phyloP scores from a whole-genome alignment of 805 yeast genomes.

The Candida broadrunensis region DNA sequence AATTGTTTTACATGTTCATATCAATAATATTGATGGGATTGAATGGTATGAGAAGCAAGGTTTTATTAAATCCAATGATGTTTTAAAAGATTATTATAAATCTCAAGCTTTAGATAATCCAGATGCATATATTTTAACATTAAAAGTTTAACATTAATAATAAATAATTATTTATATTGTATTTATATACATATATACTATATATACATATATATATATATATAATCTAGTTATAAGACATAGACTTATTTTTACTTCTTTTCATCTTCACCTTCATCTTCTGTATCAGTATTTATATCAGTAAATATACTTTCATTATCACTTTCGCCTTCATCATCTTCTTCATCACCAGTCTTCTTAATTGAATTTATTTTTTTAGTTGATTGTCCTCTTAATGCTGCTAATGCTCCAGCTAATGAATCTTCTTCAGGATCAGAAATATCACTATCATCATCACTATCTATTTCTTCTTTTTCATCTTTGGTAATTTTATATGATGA shows the following conservation, averaged over 20 bases:
- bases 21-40: slow-evolving; percentile 36
- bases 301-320: slow-evolving; percentile 39
- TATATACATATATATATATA: background rate
- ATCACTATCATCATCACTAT: slow-evolving; percentile 47
- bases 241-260: no score
- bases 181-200: background rate
- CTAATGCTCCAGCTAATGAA: slow-evolving; percentile 71
- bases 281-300: slow-evolving; percentile 46
- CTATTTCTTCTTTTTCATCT: slow-evolving; percentile 17
- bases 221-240: no score
- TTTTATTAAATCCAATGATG: slow-evolving; percentile 33
- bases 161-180: background rate
- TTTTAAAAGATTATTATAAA: slow-evolving; percentile 47
- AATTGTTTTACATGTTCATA: slow-evolving; percentile 53
- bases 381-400: slow-evolving; percentile 61
- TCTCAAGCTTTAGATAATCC: slow-evolving; percentile 43
- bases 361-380: slow-evolving; percentile 24
- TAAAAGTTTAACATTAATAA: slow-evolving; percentile 19
- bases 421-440: slow-evolving; percentile 75
- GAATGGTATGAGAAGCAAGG: slow-evolving; percentile 54
- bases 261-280: slow-evolving; percentile 31
- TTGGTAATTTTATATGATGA: slow-evolving; percentile 14
- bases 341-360: slow-evolving; percentile 17
- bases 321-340: slow-evolving; percentile 37
- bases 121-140: slow-evolving; percentile 43